These are phyloP conservation scores for Helotiales sp. DNA, from an alignment of 2,329 filamentous ascomycete genomes.

Conservation along the genomic window DNA sequence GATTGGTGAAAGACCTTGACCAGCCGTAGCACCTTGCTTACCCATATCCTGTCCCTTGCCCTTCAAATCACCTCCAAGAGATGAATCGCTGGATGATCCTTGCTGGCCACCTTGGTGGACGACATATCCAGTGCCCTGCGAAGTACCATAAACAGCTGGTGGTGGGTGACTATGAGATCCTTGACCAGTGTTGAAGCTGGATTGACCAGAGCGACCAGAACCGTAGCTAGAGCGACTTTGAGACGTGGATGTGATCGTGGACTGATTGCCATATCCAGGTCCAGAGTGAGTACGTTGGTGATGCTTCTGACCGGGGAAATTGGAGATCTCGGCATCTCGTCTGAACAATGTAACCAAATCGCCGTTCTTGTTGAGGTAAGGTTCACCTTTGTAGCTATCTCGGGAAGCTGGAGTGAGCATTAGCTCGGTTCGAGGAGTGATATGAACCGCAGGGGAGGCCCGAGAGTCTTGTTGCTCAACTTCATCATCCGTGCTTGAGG, in stretches of 20 bases:
- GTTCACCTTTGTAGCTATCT: constrained; percentile 3
- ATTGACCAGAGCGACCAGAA: background rate
- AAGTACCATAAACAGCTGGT: background rate
- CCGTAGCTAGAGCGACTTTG: background rate
- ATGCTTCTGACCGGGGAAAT: background rate
- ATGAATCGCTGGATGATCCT: background rate
- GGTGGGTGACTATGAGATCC: constrained; percentile 2
- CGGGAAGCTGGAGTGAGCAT: constrained; percentile 5
- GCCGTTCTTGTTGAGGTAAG: background rate
- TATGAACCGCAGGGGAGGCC: background rate
- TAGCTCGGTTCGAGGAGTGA: constrained; percentile 8
- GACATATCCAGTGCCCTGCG: background rate
- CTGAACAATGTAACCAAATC: constrained; percentile 3
- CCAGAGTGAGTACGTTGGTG: background rate
- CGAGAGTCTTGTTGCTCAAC: constrained; percentile 2
- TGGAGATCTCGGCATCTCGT: constrained; percentile 7
- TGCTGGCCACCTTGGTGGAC: background rate
- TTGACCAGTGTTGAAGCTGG: background rate
- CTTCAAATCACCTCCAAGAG: constrained; percentile 4
- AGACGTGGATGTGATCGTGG: background rate
- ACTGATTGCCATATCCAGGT: background rate
- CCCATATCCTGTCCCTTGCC: background rate
- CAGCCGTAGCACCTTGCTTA: background rate
- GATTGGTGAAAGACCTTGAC: constrained; percentile 5
- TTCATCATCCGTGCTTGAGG: constrained; percentile 3